Percentiles rank a stretch among this genome's conserved stretches.
Evolutionary conservation across 1,284 basidiomycete genomes (phyloP).

Genomic region (Ceratobasidium sp.): DNA sequence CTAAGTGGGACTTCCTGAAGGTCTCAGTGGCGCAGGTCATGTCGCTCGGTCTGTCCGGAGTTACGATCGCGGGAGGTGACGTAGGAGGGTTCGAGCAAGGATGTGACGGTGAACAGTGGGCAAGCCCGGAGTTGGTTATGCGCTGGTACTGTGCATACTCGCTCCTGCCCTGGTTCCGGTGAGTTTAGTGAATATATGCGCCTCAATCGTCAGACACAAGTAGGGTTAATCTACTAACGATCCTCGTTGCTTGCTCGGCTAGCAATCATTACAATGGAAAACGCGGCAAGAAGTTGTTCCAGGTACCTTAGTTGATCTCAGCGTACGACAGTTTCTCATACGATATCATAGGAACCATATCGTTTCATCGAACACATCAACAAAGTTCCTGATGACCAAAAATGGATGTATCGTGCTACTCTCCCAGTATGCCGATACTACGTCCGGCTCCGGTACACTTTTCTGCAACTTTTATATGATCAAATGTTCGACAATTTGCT

Average conservation of each 20-base stretch:
- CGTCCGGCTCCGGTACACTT: conserved; percentile 42
- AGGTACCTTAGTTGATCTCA: conserved; percentile 2
- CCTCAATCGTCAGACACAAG: not conserved
- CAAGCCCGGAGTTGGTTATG: conserved; percentile 42
- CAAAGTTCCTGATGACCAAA: conserved; percentile 29
- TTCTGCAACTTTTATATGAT: conserved; percentile 45
- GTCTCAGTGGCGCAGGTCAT: conserved; percentile 46
- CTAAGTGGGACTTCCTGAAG: conserved; percentile 41
- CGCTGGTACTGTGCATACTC: conserved; percentile 46
- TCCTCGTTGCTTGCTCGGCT: not conserved
- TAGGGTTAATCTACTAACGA: not conserved
- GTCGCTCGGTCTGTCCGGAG: conserved; percentile 43
- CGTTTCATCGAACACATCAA: conserved; percentile 10
- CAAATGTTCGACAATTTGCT: conserved; percentile 48
- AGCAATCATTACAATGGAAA: conserved; percentile 46
- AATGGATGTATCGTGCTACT: conserved; percentile 35
- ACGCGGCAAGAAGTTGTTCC: conserved; percentile 41
- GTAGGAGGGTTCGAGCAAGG: conserved; percentile 42
- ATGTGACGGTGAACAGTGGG: conserved; percentile 24
- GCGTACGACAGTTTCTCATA: not conserved
- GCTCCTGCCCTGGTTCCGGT: conserved; percentile 45
- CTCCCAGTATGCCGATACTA: conserved; percentile 44
- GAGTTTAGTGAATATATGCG: conserved; percentile 3
- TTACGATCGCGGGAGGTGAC: conserved; percentile 44
- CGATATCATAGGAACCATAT: conserved; percentile 32